Evolutionary conservation across 305 asterid species (phyloP).

Genomic region (Fraxinus xanthoxyloides): DNA sequence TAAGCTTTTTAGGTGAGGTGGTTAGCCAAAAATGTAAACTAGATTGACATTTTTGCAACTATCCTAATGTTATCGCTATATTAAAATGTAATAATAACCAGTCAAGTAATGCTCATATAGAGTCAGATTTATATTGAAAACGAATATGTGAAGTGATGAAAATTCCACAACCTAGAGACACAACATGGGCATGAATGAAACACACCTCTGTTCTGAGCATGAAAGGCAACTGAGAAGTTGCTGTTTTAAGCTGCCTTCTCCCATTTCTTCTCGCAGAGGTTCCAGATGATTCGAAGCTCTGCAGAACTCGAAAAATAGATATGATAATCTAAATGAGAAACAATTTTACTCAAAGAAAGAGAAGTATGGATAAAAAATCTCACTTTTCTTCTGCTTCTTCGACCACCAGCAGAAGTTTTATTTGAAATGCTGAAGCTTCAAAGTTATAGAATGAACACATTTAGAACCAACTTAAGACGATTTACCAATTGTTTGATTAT

Average conservation of each 20-base stretch:
- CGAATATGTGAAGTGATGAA: neutral
- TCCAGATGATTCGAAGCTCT: slow-evolving; percentile 71
- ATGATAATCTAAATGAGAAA: slow-evolving; percentile 12
- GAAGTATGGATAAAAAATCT: slow-evolving; percentile 27
- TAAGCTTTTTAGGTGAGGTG: neutral
- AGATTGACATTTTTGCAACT: neutral
- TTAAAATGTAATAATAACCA: neutral
- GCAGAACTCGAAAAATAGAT: slow-evolving; percentile 22
- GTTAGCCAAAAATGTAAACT: neutral
- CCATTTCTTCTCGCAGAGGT: slow-evolving; percentile 42
- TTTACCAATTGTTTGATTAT: neutral
- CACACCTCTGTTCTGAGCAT: slow-evolving; percentile 70
- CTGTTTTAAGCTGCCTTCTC: slow-evolving; percentile 44
- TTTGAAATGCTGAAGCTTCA: slow-evolving; percentile 48
- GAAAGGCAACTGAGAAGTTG: slow-evolving; percentile 61
- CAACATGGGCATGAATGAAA: slow-evolving; percentile 10
- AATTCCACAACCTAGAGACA: neutral
- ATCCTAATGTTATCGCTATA: neutral
- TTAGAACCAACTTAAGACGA: slow-evolving; percentile 27
- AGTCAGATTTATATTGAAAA: neutral
- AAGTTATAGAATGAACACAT: slow-evolving; percentile 15
- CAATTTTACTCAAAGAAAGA: neutral
- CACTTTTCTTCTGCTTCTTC: slow-evolving; percentile 61
- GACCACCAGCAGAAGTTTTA: slow-evolving; percentile 45
- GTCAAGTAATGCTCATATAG: neutral